A percentile compares a stretch with the other conserved stretches of the same genome.
Evolutionary conservation across 805 yeast species (phyloP).

Genomic region (Henningerozyma blattae): DNA sequence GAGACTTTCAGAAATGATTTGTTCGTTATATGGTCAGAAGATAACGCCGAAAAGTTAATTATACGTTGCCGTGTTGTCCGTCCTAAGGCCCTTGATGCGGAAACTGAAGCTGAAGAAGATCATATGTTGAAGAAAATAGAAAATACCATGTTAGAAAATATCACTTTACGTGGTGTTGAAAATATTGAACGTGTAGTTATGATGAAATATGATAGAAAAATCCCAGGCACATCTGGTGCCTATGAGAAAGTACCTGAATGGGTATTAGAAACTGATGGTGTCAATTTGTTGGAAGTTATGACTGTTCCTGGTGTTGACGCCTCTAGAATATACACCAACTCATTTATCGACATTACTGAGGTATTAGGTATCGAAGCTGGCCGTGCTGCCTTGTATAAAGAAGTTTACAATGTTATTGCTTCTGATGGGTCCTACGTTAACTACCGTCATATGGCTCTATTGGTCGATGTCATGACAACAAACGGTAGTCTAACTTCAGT

Average conservation of each 20-base stretch:
- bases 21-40: conserved; percentile 98
- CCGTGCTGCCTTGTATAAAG: conserved; percentile 84
- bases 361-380: conserved; percentile 99
- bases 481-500: conserved; percentile 98
- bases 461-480: conserved; percentile 97
- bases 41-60: conserved; percentile 90
- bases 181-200: conserved; percentile 73
- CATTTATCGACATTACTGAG: conserved; percentile 88
- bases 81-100: conserved; percentile 87
- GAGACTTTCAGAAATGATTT: conserved; percentile 89
- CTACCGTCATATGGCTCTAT: conserved; percentile 94
- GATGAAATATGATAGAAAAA: conserved; percentile 71
- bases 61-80: conserved; percentile 98
- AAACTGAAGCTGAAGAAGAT: conserved; percentile 92
- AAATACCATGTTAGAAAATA: conserved; percentile 90
- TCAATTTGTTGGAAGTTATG: conserved; percentile 89
- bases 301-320: conserved; percentile 92
- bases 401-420: conserved; percentile 93
- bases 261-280: conserved; percentile 99
- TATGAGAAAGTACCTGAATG: conserved; percentile 85
- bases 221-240: conserved; percentile 75
- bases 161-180: conserved; percentile 89
- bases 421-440: conserved; percentile 99
- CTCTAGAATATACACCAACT: conserved; percentile 83
- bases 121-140: conserved; percentile 91